phyloP scores from a whole-genome alignment of 1,284 basidiomycete genomes.

The Ganoderma resinaceum region DNA sequence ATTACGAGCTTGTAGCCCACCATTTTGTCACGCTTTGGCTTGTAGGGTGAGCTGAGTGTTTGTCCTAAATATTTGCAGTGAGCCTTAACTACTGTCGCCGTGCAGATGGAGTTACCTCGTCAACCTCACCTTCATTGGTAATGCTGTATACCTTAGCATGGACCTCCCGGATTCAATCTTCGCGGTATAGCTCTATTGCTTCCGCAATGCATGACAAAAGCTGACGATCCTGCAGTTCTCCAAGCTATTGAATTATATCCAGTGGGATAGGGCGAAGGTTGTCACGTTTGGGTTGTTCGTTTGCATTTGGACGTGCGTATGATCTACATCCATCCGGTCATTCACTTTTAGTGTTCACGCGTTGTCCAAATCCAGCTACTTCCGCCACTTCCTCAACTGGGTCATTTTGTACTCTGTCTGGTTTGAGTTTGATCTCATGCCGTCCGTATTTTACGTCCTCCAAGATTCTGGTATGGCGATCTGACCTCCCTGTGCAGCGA shows the following conservation, averaged over 20 bases:
- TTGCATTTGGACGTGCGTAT: slow-evolving; percentile 81
- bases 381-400: slow-evolving; percentile 94
- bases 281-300: slow-evolving; percentile 77
- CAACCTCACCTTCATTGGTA: slow-evolving; percentile 89
- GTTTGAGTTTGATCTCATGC: slow-evolving; percentile 80
- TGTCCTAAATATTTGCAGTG: neutral
- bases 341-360: slow-evolving; percentile 10
- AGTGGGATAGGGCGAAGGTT: slow-evolving; percentile 68
- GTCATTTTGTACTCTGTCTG: slow-evolving; percentile 90
- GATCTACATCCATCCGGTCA: neutral
- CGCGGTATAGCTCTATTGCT: slow-evolving; percentile 61
- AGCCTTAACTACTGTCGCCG: neutral
- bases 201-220: neutral
- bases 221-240: slow-evolving; percentile 62
- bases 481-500: slow-evolving; percentile 49
- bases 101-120: slow-evolving; percentile 86
- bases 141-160: slow-evolving; percentile 96
- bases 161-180: slow-evolving; percentile 93
- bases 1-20: slow-evolving; percentile 84
- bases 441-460: slow-evolving; percentile 57
- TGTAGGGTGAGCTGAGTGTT: slow-evolving; percentile 63
- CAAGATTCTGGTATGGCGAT: neutral
- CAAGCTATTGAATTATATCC: slow-evolving; percentile 89
- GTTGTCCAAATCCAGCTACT: slow-evolving; percentile 69
- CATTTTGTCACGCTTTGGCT: slow-evolving; percentile 97